Evolutionary conservation across 352 stramenopile genomes (phyloP).

Genomic region (Peronospora destructor): DNA sequence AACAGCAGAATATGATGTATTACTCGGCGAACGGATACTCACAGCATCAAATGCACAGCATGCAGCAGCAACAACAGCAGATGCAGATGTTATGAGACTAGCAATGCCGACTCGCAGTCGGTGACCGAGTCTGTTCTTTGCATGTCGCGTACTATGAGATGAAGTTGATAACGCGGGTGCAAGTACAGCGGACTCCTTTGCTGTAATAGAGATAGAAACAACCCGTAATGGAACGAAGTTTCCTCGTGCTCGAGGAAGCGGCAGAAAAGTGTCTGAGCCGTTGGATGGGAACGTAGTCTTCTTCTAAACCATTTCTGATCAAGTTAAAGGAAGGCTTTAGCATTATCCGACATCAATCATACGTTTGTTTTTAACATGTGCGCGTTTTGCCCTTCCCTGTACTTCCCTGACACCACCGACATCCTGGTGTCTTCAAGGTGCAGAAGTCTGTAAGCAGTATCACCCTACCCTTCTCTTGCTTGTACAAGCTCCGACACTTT

Average conservation of each 20-base stretch:
- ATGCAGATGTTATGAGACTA: conserved; percentile 69
- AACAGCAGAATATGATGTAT: conserved; percentile 64
- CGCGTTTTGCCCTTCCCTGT: conserved; percentile 7
- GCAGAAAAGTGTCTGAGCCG: conserved; percentile 17
- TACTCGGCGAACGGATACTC: conserved; percentile 55
- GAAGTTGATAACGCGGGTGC: conserved; percentile 19
- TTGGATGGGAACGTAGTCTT: conserved; percentile 20
- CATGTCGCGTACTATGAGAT: conserved; percentile 20
- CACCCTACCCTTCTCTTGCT: conserved; percentile 26
- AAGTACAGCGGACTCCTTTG: conserved; percentile 15
- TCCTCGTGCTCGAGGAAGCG: conserved; percentile 17
- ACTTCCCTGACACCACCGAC: conserved; percentile 6
- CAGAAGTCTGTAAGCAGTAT: conserved; percentile 15
- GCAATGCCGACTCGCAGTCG: conserved; percentile 12
- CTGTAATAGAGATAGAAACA: conserved; percentile 38
- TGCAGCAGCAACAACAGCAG: conserved; percentile 36
- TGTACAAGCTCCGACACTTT: conserved; percentile 27
- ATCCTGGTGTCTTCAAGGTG: conserved; percentile 21
- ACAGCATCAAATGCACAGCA: conserved; percentile 70
- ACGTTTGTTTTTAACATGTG: conserved; percentile 9
- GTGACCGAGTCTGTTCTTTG: conserved; percentile 20
- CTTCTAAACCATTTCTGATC: conserved; percentile 27
- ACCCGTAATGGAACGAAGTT: conserved; percentile 17
- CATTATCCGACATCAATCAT: conserved; percentile 14
- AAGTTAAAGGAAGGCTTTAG: conserved; percentile 18